Conservation (phyloP, 768 basidiomycete species). For the Panus rudis region DNA sequence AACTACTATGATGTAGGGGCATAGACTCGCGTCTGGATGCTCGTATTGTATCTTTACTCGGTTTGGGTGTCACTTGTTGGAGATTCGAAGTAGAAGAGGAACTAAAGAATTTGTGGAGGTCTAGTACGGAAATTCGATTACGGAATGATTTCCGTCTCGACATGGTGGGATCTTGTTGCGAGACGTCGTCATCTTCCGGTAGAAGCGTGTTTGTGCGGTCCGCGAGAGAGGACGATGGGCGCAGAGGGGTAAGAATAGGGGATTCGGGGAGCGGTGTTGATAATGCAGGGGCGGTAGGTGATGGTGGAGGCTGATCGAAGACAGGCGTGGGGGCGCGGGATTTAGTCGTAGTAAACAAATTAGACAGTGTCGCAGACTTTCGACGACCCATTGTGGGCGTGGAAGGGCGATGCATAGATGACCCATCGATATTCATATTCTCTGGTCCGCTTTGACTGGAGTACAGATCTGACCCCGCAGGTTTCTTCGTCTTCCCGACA, state of each 20-base stretch:
- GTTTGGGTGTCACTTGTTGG: background rate
- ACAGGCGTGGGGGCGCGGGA: slow-evolving; percentile 8
- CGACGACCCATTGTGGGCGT: slow-evolving; percentile 17
- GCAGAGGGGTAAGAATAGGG: slow-evolving; percentile 2
- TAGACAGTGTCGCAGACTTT: slow-evolving; percentile 21
- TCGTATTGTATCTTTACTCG: background rate
- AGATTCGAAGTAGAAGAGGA: slow-evolving; percentile 8
- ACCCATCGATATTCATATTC: too few relatives aligned
- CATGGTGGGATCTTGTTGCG: too few relatives aligned
- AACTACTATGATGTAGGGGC: slow-evolving; percentile 2
- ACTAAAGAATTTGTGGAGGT: slow-evolving; percentile 27
- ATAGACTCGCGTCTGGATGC: slow-evolving; percentile 5
- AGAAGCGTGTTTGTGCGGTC: slow-evolving; percentile 12
- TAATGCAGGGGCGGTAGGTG: slow-evolving; percentile 8
- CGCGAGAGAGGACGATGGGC: slow-evolving; percentile 15
- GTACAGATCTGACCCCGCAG: too few relatives aligned
- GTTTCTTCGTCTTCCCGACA: slow-evolving; percentile 21
- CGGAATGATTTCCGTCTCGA: slow-evolving; percentile 13
- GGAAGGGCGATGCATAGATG: too few relatives aligned
- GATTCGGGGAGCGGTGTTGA: slow-evolving; percentile 5
- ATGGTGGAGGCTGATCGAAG: slow-evolving; percentile 6
- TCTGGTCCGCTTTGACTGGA: too few relatives aligned
- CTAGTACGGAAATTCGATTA: slow-evolving; percentile 26
- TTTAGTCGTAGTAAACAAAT: slow-evolving; percentile 18
- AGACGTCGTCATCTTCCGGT: too few relatives aligned